Base-by-base conservation (phyloP, 2,329 filamentous ascomycete species). In the Grosmannia clavigera region DNA sequence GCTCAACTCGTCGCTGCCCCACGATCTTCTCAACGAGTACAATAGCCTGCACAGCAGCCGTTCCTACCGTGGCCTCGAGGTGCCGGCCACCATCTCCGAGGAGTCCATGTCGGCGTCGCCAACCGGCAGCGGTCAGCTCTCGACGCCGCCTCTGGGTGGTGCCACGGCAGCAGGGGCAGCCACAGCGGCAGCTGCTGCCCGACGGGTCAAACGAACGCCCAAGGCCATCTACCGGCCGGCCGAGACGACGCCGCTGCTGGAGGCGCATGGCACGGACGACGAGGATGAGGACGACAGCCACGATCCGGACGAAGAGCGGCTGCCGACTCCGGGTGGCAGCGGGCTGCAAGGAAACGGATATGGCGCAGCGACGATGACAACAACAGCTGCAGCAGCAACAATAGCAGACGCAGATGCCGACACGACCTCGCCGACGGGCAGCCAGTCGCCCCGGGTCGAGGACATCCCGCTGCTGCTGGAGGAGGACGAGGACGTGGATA, bases 1-100 rank as follows among this genome's bases (percentile, higher is more conserved):
- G 60, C 80, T 97, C 63, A 91, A 96, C 73, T 96, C 90, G 10
- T 92, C 90, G 35, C 82, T 96, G n/a, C 92, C 92, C 2, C 92
- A 95, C 69, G 86, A 92, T 67, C 78, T 97, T 53, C 84, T 97
- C 61, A 92, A 95, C 69, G 92, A 96, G 72, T 96, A 96, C 72
- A 85, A 85, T 64, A 77, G 86, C 64, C 76, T 84, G 57, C 77
- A 81, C 14, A 27, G 27, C 52, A 76, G 77, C 25, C 80, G 77
- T 48, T 78, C 78, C 29, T 78, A 82, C 64, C 77, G 76, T 55
- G 74, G 76, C 56, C 68, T 82, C 61, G 81, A 84, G 65, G 80
- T 90, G 7, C 88, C 90, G 1, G 78, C 82, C 38, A 91, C 88
- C 12, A 94, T 94, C 65, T 74, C 78, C n/a, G 90, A 94, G 69